phyloP scores from a whole-genome alignment of 2,329 filamentous ascomycete genomes.

The Xylariaceae sp. region DNA sequence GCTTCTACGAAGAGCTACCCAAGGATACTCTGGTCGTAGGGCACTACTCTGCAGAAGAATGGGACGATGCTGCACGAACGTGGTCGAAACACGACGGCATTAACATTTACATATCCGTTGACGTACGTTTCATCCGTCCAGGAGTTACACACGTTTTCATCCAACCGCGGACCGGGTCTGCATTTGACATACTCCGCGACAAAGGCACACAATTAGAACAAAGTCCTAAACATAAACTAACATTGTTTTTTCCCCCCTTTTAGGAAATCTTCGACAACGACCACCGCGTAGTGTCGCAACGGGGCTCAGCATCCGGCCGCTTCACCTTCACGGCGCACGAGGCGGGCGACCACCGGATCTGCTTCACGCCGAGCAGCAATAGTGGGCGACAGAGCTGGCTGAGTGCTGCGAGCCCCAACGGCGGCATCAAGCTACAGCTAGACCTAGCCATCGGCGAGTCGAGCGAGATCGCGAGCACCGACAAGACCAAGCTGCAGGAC shows the following conservation, averaged over 20 bases:
- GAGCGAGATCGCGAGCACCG: conserved; percentile 88
- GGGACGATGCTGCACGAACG: conserved; percentile 69
- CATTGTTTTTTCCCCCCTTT: not conserved
- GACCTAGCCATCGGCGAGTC: conserved; percentile 96
- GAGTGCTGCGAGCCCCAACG: conserved; percentile 65
- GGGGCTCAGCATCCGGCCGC: conserved; percentile 74
- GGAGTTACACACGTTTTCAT: too few species aligned
- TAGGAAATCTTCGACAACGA: conserved; percentile 95
- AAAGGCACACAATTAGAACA: not conserved
- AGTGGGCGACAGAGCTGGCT: conserved; percentile 76
- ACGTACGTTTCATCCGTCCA: conserved; percentile 61
- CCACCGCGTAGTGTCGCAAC: conserved; percentile 92
- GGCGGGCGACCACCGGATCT: conserved; percentile 93
- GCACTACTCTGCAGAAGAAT: conserved; percentile 87
- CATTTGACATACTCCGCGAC: too few species aligned
- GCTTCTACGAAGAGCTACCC: conserved; percentile 97
- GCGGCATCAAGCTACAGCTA: conserved; percentile 81
- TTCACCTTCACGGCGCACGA: conserved; percentile 97
- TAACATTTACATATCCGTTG: conserved; percentile 88
- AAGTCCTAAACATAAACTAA: not conserved
- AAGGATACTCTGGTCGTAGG: conserved; percentile 97
- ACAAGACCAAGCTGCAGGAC: conserved; percentile 91
- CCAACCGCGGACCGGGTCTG: too few species aligned
- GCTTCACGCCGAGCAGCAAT: conserved; percentile 84
- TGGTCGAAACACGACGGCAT: conserved; percentile 79